Percentiles rank a stretch among this genome's conserved stretches.
Conservation (phyloP, 306 rosid genomes). For the Ormosia semicastrata region DNA sequence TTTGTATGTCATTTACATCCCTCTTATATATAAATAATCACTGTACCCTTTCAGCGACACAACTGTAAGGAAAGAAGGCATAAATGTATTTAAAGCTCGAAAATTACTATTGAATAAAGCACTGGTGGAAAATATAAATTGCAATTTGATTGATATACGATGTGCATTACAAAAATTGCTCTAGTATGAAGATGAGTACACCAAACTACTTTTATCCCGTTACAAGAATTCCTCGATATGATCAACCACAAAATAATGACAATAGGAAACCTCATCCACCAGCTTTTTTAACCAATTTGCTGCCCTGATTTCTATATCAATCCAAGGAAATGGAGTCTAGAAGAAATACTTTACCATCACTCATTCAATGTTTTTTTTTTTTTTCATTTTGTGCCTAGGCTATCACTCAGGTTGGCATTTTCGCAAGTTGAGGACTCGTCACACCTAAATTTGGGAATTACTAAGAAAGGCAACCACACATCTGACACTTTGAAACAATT, state of each 20-base stretch:
- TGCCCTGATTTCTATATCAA: neutral
- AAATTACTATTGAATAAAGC: neutral
- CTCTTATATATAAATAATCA: neutral
- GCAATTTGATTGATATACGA: neutral
- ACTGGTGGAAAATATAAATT: neutral
- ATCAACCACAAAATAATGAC: neutral
- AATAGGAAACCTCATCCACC: conserved; percentile 5
- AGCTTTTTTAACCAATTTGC: conserved; percentile 4
- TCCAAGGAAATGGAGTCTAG: neutral
- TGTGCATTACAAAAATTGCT: conserved; percentile 8
- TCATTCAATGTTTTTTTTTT: neutral
- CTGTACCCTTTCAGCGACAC: neutral
- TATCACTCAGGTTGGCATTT: neutral
- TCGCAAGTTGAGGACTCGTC: neutral
- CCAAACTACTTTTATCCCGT: neutral
- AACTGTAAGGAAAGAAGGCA: neutral
- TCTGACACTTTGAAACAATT: conserved; percentile 68
- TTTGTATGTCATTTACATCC: neutral
- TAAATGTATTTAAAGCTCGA: neutral
- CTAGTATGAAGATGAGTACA: neutral
- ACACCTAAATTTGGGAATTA: conserved; percentile 62
- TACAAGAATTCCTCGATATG: neutral
- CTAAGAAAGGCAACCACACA: conserved; percentile 80
- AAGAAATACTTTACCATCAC: neutral
- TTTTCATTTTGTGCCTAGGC: neutral